Conservation (phyloP, 768 basidiomycete species). For the Suillus lakei region DNA sequence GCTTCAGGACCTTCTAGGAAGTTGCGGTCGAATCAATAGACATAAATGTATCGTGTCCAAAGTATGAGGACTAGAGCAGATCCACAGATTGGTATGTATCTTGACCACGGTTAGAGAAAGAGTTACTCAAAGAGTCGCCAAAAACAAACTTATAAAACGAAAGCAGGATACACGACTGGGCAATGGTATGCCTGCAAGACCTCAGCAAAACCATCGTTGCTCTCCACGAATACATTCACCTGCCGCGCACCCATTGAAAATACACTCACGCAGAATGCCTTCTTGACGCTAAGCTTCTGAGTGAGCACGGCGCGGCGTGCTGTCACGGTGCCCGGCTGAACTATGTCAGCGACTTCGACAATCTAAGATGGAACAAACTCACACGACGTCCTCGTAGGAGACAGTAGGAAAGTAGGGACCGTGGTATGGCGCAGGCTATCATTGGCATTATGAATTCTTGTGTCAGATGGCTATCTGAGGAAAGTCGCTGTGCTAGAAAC, state of each 20-base stretch:
- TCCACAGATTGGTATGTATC: constrained; percentile 56
- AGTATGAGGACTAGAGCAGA: constrained; percentile 58
- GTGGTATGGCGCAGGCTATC: constrained; percentile 57
- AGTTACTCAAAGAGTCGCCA: neutral
- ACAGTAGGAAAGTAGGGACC: constrained; percentile 61
- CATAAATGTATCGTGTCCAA: neutral
- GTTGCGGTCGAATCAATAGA: constrained; percentile 31
- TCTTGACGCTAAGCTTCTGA: constrained; percentile 47
- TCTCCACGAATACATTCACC: constrained; percentile 21
- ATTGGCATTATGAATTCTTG: constrained; percentile 2
- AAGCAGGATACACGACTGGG: constrained; percentile 59
- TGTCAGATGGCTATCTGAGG: neutral
- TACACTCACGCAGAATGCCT: constrained; percentile 51
- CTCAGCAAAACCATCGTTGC: neutral
- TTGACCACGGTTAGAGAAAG: constrained; percentile 21
- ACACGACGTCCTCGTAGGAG: constrained; percentile 63
- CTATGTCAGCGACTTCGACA: neutral
- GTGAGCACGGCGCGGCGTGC: constrained; percentile 60
- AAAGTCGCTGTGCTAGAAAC: constrained; percentile 49
- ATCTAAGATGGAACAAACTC: constrained; percentile 14
- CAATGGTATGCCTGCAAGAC: constrained; percentile 54
- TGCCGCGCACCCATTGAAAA: constrained; percentile 67
- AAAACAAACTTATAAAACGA: constrained; percentile 48
- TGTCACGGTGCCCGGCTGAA: constrained; percentile 48
- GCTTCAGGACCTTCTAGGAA: constrained; percentile 66